Evolutionary conservation across 1,284 basidiomycete species (phyloP), one percentile per base, ranked within the genome.

Genomic region (Tilletia setariae): DNA sequence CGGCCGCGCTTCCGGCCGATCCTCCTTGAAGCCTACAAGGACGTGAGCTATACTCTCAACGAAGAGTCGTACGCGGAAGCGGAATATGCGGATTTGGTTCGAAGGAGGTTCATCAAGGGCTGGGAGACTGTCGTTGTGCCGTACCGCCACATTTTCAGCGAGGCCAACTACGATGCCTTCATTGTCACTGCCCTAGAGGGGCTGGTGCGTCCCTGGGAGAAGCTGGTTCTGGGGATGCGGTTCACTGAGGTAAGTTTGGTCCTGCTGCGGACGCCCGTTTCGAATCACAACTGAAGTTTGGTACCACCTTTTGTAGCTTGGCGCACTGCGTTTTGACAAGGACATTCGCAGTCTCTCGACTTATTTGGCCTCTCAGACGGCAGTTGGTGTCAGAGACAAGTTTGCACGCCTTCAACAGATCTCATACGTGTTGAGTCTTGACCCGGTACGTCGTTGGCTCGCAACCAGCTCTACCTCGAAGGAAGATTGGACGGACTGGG

Each of bases 261-360:
- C 15, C 21, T 53, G n/a, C 1, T 2, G 13, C 1, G 53, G 28
- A 30, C 9, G 8, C 56, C 4, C 11, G 66, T 47, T 56, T n/a
- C 51, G 2, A 21, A 32, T 13, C 43, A n/a, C 42, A 66, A n/a
- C 47, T 49, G 47, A 49, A n/a, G 47, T 19, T 49, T 25, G 19
- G 4, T 49, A n/a, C n/a, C 16, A 8, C n/a, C 47, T n/a, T 49
- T 19, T 25, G 19, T 63, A 96, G 91, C 87, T 98, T 65, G 96
- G 96, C n/a, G 94, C 94, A 1, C 90, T 98, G 70, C 90, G 93
- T 16, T 96, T 97, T 81, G 96, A 99, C 79, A 89, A 91, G 35
- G 96, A 99, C 82, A 84, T 98, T 47, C 87, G 96, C 43, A 88
- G 91, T 1, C 87, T 98, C 70, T 89, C 89, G 15, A 87, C 89